phyloP scores from a whole-genome alignment of 768 basidiomycete species.

The Coprinopsis marcescibilis region DNA sequence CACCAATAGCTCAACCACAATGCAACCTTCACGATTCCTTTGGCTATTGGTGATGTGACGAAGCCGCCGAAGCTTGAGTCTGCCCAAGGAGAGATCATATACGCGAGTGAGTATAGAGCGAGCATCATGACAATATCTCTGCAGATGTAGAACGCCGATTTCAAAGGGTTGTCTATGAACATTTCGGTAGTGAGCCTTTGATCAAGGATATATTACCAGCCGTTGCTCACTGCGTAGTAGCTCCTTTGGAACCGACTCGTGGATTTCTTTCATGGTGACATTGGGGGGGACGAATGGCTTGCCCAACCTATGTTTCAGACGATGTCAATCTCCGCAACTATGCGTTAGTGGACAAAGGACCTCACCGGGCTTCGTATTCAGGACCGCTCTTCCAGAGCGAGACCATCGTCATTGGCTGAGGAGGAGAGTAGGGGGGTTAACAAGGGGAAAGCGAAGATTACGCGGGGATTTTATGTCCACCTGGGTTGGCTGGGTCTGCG shows the following conservation, averaged over 20 bases:
- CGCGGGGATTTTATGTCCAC: no score
- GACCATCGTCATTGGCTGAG: not conserved
- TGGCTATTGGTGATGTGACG: conserved; percentile 25
- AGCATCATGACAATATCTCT: conserved; percentile 39
- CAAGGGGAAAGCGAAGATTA: not conserved
- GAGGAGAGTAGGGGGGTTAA: not conserved
- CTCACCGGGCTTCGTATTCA: conserved; percentile 7
- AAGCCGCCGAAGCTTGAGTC: conserved; percentile 31
- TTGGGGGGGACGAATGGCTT: conserved; percentile 45
- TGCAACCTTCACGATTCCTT: conserved; percentile 22
- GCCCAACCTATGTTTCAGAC: conserved; percentile 26
- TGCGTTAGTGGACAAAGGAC: not conserved
- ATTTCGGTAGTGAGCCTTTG: not conserved
- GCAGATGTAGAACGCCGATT: conserved; percentile 36
- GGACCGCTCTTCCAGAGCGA: conserved; percentile 1
- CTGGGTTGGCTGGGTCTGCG: no score
- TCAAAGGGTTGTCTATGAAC: conserved; percentile 30
- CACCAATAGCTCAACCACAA: conserved; percentile 47
- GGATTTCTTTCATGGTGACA: conserved; percentile 46
- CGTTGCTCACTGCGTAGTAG: conserved; percentile 34
- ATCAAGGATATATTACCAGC: not conserved
- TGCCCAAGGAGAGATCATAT: conserved; percentile 36
- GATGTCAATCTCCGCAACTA: no score
- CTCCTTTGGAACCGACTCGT: conserved; percentile 50
- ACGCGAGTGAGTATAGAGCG: conserved; percentile 39